phyloP scores from a whole-genome alignment of 805 yeast species.

The Kuraishia ogatae region DNA sequence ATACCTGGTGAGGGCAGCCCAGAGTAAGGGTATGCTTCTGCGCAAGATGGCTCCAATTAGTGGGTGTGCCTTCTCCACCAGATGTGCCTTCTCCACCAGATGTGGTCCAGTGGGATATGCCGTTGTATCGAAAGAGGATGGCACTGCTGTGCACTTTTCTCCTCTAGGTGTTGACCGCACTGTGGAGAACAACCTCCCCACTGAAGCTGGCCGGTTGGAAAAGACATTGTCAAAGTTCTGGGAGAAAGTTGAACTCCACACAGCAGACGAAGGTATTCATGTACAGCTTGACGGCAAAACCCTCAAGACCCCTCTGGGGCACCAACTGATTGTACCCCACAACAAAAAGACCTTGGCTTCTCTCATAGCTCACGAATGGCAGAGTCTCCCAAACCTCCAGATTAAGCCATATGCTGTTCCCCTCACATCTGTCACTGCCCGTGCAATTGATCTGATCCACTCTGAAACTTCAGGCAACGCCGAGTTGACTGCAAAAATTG shows the following conservation, averaged over 20 bases:
- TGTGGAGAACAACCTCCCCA: constrained; percentile 37
- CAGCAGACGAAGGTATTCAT: constrained; percentile 28
- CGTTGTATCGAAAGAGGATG: neutral
- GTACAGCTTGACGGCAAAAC: constrained; percentile 70
- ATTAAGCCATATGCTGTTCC: constrained; percentile 79
- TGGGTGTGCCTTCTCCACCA: neutral
- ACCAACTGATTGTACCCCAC: constrained; percentile 54
- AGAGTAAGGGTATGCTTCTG: neutral
- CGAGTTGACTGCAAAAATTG: constrained; percentile 51
- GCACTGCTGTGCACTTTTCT: neutral
- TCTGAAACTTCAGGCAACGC: constrained; percentile 30
- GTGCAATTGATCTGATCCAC: constrained; percentile 69
- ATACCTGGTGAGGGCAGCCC: neutral
- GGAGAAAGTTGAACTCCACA: constrained; percentile 52
- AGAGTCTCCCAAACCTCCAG: constrained; percentile 51
- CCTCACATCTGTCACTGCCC: constrained; percentile 75
- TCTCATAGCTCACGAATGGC: constrained; percentile 84
- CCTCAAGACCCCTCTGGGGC: constrained; percentile 78
- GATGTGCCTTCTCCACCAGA: neutral
- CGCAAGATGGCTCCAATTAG: too few species aligned
- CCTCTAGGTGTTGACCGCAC: neutral
- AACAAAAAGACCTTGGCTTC: constrained; percentile 57
- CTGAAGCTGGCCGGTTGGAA: constrained; percentile 63
- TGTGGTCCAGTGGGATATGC: neutral
- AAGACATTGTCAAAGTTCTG: constrained; percentile 71